Evolutionary conservation across 106 monocot species (phyloP), one percentile per base, ranked within the genome.

Genomic region (Dendrobium huoshanense): DNA sequence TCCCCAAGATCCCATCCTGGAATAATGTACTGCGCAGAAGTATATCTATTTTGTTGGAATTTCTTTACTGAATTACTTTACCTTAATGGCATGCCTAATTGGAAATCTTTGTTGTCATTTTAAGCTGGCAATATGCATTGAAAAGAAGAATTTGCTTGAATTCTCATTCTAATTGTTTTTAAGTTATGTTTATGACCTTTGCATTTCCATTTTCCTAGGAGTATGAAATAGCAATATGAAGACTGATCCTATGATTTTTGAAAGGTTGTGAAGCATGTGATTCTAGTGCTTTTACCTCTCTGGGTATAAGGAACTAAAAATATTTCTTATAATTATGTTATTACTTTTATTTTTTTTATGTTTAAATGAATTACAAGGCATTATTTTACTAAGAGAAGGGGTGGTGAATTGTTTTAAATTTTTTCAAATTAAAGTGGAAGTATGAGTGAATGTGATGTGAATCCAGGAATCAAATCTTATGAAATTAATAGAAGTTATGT

Each of bases 111-210:
- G 29, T 82, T 22, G 41, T 88, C 45, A 79, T 83, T 80, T 75
- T 67, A 80, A 96, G 96, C 93, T 96, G 79, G 88, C 96, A 40
- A 92, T 96, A 79, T 96, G 94, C 85, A 96, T 94, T 79, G 67
- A 68, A 65, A 92, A 90, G 80, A 96, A 90, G 88, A 82, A 54
- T 77, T 86, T 87, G 65, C 64, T 47, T 54, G 15, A 67, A 20
- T 44, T 51, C 74, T 61, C 65, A 44, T 77, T 19, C 55, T 22
- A n/a, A 48, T 67, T 49, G n/a, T 8, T 72, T 48, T 22, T 20
- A 64, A 64, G 17, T 74, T 7, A 15, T 74, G 17, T n/a, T 74
- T 19, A 4, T 19, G 5, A 43, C 74, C 6, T 43, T 74, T 74
- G 74, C 43, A 74, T 43, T 74, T n/a, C 18, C 31, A 20, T 43